Base-by-base conservation (phyloP, 2,329 filamentous ascomycete species). In the Cadophora sp. region DNA sequence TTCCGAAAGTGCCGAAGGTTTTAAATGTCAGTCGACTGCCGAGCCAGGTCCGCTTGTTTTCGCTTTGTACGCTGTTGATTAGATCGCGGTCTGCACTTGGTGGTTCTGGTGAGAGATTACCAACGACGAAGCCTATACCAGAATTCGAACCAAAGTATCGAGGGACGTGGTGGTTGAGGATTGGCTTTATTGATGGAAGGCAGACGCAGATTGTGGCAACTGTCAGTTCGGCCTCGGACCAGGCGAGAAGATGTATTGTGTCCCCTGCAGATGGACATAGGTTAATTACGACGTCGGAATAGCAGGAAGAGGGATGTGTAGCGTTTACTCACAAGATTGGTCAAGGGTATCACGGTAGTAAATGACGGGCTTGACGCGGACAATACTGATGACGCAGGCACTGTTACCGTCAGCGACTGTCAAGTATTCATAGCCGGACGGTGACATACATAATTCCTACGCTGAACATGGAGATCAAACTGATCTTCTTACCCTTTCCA, bases 401-500 rank as follows among this genome's bases (percentile, higher is more conserved):
- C 73, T 64, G 22, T 69, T 34, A 29, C 4, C 12, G n/a, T 60
- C 19, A 43, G 27, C 29, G 6, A 6, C 22, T 43, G 7, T 31
- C 29, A 24, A 3, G 2, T 5, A 19, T 8, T 14, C 22, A 29
- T 37, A 12, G 24, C n/a, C 4, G 8, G 4, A 24, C 19, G 16
- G 9, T 8, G 9, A 86, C 85, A 29, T 88, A 88, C 74, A 92
- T 90, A 55, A 87, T 83, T 69, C 89, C 89, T 67, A 90, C 87
- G 70, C 87, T 86, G 76, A 92, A 92, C 1, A 89, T 90, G 56
- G 90, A 78, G 55, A 90, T 82, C 24, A 91, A 77, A 50, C 90
- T 90, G n/a, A 86, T 82, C 78, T 91, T 91, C 73, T 91, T 89
- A 69, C 89, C 90, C 67, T 77, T 82, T 1, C 88, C 88, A 12